These are phyloP conservation scores for Arabis hirsuta DNA, from an alignment of 345 rosid genomes.

Conservation along the genomic window DNA sequence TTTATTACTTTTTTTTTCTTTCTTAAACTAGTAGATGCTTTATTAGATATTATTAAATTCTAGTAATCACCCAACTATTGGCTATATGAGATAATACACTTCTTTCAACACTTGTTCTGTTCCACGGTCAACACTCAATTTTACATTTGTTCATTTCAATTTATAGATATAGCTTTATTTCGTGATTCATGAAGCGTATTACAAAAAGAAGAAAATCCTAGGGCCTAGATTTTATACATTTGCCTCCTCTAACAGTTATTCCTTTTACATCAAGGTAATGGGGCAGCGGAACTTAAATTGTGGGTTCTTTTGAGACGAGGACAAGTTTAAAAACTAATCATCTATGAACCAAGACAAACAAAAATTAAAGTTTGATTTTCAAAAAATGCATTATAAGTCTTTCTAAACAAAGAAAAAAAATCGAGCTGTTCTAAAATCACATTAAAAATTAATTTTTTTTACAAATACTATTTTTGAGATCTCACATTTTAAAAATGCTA, in stretches of 20 bases:
- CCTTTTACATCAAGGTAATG: background rate
- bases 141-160: conserved; percentile 3
- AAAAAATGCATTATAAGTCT: too few species aligned
- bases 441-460: too few species aligned
- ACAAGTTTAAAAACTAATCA: too few species aligned
- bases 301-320: too few species aligned
- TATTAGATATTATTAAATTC: conserved; percentile 15
- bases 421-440: too few species aligned
- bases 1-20: too few species aligned
- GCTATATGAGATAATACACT: conserved; percentile 39
- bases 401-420: too few species aligned
- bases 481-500: too few species aligned
- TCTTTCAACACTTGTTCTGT: conserved; percentile 38
- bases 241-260: background rate
- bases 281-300: background rate
- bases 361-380: too few species aligned
- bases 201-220: conserved; percentile 4
- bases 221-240: background rate
- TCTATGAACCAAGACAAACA: too few species aligned
- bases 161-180: conserved; percentile 1
- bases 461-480: too few species aligned
- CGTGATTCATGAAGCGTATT: background rate
- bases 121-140: conserved; percentile 41
- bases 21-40: background rate
- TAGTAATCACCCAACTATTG: conserved; percentile 14